A percentile compares a stretch with the other conserved stretches of the same genome.
These are phyloP conservation scores for Puccinia coronata DNA, from an alignment of 1,284 basidiomycete genomes.

Conservation along the genomic window DNA sequence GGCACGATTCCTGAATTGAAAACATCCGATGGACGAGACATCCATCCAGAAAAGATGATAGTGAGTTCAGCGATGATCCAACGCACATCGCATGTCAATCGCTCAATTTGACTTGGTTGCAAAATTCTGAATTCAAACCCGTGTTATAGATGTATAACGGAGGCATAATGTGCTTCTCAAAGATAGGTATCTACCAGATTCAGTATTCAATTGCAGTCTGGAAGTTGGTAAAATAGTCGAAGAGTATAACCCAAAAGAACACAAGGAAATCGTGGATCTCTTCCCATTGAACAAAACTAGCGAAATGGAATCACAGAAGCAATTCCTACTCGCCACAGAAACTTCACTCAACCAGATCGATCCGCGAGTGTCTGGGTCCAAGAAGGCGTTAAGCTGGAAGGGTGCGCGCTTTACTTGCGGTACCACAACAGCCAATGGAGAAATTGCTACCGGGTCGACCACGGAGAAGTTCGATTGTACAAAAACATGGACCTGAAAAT, in stretches of 20 bases:
- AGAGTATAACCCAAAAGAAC: conserved; percentile 85
- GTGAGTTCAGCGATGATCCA: conserved; percentile 19
- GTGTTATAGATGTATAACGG: conserved; percentile 23
- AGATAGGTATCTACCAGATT: conserved; percentile 79
- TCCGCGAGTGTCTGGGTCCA: conserved; percentile 86
- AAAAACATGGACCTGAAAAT: conserved; percentile 95
- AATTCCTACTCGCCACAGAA: conserved; percentile 68
- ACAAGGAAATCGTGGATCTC: conserved; percentile 67
- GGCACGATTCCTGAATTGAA: conserved; percentile 63
- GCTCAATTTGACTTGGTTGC: neutral
- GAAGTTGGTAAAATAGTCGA: conserved; percentile 96
- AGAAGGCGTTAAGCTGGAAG: conserved; percentile 80
- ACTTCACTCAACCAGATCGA: conserved; percentile 97
- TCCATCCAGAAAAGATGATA: conserved; percentile 68
- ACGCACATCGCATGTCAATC: neutral
- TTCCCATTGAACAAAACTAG: conserved; percentile 93
- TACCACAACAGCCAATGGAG: conserved; percentile 80
- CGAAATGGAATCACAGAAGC: conserved; percentile 60
- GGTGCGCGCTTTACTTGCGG: conserved; percentile 96
- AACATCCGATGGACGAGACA: conserved; percentile 72
- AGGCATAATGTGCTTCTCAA: conserved; percentile 93
- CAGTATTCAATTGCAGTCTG: conserved; percentile 88
- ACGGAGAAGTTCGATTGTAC: conserved; percentile 94
- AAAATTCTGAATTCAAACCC: conserved; percentile 68
- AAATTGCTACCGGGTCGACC: conserved; percentile 88